Conservation (phyloP, 1,284 basidiomycete species). For the Amylostereum areolatum region DNA sequence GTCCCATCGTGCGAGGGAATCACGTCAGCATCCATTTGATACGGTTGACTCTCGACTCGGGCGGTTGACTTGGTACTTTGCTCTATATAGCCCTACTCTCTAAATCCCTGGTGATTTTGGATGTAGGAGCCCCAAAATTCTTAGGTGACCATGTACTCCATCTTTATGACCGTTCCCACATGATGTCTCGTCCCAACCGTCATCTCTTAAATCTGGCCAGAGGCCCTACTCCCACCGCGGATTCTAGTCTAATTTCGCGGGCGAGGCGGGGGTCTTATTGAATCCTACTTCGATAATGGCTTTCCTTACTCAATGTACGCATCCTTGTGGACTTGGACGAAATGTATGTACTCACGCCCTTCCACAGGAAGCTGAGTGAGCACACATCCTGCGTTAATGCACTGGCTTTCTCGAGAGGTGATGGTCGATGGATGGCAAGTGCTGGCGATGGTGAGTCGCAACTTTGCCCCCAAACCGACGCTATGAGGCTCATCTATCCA, state of each 20-base stretch:
- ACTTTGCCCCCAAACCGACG: too few relatives aligned
- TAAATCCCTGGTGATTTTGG: too few relatives aligned
- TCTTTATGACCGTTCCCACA: too few relatives aligned
- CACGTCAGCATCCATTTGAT: too few relatives aligned
- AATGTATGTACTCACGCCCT: slow-evolving; percentile 2
- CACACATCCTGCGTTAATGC: slow-evolving; percentile 73
- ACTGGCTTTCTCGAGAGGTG: slow-evolving; percentile 53
- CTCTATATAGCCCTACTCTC: too few relatives aligned
- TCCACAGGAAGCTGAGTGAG: not conserved
- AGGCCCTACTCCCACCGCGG: not conserved
- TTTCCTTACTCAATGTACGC: slow-evolving; percentile 42
- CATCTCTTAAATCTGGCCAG: too few relatives aligned
- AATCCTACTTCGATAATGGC: slow-evolving; percentile 22
- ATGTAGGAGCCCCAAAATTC: too few relatives aligned
- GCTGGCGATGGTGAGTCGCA: slow-evolving; percentile 69
- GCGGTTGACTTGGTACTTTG: too few relatives aligned
- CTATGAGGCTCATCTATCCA: not conserved
- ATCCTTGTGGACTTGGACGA: not conserved
- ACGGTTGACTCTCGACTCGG: too few relatives aligned
- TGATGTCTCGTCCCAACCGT: not conserved
- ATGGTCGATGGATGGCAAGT: slow-evolving; percentile 66
- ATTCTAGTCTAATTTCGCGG: not conserved
- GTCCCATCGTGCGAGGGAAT: too few relatives aligned
- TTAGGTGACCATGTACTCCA: too few relatives aligned
- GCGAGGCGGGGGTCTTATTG: slow-evolving; percentile 2